phyloP scores from a whole-genome alignment of 2,329 filamentous ascomycete genomes.

The Claviceps africana region DNA sequence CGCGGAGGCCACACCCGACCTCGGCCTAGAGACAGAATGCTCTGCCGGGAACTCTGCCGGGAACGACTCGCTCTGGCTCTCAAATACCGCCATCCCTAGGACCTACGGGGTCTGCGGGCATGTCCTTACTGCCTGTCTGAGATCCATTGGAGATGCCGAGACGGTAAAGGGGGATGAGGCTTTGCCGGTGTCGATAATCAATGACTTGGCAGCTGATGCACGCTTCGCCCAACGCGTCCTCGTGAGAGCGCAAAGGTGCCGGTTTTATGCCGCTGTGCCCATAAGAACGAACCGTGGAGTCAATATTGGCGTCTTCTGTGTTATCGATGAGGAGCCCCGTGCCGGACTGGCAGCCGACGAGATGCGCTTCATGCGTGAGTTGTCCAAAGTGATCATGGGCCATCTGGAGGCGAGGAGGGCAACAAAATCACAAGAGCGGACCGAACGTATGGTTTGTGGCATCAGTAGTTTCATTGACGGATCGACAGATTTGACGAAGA shows the following conservation, averaged over 20 bases:
- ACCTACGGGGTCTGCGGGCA: slow-evolving; percentile 7
- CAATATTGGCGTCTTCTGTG: slow-evolving; percentile 21
- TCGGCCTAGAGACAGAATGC: slow-evolving; percentile 1
- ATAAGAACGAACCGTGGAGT: slow-evolving; percentile 19
- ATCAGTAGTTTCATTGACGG: slow-evolving; percentile 17
- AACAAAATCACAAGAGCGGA: slow-evolving; percentile 11
- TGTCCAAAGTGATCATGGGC: slow-evolving; percentile 16
- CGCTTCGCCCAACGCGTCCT: slow-evolving; percentile 13
- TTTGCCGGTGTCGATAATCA: not conserved
- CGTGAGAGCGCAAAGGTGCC: slow-evolving; percentile 7
- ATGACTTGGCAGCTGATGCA: slow-evolving; percentile 9
- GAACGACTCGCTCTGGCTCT: slow-evolving; percentile 8
- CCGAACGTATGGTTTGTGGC: slow-evolving; percentile 20
- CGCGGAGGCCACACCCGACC: slow-evolving; percentile 26
- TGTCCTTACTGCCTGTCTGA: not conserved
- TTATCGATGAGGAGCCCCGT: slow-evolving; percentile 8
- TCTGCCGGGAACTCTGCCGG: not conserved
- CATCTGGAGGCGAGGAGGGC: slow-evolving; percentile 16
- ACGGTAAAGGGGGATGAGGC: not conserved
- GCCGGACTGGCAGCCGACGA: slow-evolving; percentile 11
- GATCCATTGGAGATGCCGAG: not conserved
- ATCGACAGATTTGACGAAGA: not conserved
- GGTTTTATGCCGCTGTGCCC: slow-evolving; percentile 22
- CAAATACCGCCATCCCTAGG: slow-evolving; percentile 12
- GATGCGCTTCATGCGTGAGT: slow-evolving; percentile 9